Conservation (phyloP, 2,329 filamentous ascomycete species). For the Aspergillus proliferans region DNA sequence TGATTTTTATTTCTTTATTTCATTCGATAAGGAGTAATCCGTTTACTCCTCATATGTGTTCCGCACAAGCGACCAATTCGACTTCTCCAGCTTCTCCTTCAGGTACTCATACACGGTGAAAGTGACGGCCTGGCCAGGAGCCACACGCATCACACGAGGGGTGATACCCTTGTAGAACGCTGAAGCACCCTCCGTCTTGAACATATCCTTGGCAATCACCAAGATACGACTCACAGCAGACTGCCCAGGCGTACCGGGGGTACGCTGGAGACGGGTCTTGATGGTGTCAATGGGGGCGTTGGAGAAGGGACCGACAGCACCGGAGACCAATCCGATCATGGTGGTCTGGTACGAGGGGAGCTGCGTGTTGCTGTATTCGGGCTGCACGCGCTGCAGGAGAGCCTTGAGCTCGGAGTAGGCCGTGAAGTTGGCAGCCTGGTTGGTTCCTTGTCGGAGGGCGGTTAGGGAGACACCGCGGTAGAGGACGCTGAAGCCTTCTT, state of each 20-base stretch:
- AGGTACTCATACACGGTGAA: constrained; percentile 72
- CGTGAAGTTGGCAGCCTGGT: constrained; percentile 98
- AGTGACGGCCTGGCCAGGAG: constrained; percentile 81
- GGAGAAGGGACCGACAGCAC: constrained; percentile 90
- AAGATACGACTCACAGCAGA: constrained; percentile 73
- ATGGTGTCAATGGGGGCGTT: constrained; percentile 99
- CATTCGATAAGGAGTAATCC: not conserved
- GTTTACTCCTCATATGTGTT: constrained; percentile 60
- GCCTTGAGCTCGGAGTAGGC: constrained; percentile 93
- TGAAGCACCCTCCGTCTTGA: constrained; percentile 85
- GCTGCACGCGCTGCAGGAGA: constrained; percentile 65
- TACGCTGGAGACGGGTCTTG: constrained; percentile 93
- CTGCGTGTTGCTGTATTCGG: constrained; percentile 56
- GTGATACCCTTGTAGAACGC: constrained; percentile 99
- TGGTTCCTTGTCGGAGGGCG: constrained; percentile 86
- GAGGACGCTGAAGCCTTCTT: constrained; percentile 80
- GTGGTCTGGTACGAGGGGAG: constrained; percentile 88
- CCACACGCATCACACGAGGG: constrained; percentile 92
- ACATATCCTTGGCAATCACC: constrained; percentile 74
- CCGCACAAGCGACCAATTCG: constrained; percentile 52
- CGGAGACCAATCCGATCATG: constrained; percentile 79
- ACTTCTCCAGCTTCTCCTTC: constrained; percentile 65
- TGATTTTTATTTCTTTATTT: not conserved
- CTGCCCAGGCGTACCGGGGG: constrained; percentile 72
- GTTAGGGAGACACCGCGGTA: constrained; percentile 94